phyloP scores from a whole-genome alignment of 202 grass and related monocot species.

The Musa balbisiana region DNA sequence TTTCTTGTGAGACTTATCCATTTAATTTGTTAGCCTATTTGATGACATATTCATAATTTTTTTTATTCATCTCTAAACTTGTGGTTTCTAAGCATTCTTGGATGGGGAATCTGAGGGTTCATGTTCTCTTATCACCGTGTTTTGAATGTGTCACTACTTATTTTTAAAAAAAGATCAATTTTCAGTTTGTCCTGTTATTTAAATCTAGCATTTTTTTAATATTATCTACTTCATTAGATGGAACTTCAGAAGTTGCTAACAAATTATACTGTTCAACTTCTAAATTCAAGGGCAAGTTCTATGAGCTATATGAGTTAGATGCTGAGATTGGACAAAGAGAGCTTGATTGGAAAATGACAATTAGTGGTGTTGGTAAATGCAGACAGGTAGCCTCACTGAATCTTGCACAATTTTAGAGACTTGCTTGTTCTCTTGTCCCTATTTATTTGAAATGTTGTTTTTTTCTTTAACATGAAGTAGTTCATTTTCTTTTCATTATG shows the following conservation, averaged over 20 bases:
- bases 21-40: not conserved
- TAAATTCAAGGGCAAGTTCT: conserved; percentile 73
- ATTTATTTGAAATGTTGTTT: conserved; percentile 17
- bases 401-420: not conserved
- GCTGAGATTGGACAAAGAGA: conserved; percentile 89
- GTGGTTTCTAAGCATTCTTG: not conserved
- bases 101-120: not conserved
- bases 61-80: not conserved
- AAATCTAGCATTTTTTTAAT: not conserved
- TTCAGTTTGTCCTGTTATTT: not conserved
- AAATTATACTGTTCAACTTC: not conserved
- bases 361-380: conserved; percentile 89
- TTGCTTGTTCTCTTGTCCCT: not conserved
- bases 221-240: not conserved
- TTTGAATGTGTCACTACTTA: not conserved
- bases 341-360: conserved; percentile 98
- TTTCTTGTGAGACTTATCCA: too few species aligned
- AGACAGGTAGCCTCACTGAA: conserved; percentile 47
- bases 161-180: not conserved
- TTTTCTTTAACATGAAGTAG: not conserved
- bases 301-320: conserved; percentile 93
- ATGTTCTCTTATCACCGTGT: not conserved
- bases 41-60: not conserved
- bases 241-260: not conserved
- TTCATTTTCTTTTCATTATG: not conserved